Evolutionary conservation across 495 filamentous ascomycete genomes (phyloP).

Genomic region (Choiromyces venosus): DNA sequence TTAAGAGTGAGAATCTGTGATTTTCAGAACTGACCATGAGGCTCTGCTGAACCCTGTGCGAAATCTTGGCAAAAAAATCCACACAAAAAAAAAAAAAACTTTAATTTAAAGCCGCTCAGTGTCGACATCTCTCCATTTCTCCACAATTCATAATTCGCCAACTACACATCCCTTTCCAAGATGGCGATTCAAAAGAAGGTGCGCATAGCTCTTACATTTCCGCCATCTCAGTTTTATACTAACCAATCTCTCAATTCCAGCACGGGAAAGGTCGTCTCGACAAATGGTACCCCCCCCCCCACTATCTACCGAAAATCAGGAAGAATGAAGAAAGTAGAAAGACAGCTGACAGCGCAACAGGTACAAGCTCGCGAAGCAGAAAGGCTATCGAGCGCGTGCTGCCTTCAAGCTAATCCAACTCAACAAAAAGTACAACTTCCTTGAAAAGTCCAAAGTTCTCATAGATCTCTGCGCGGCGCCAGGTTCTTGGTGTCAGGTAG

Average conservation of each 20-base stretch:
- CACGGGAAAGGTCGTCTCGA: constrained; percentile 98
- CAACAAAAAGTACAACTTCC: constrained; percentile 97
- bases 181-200: constrained; percentile 99
- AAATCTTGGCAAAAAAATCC: constrained; percentile 29
- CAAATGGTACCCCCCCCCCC: constrained; percentile 62
- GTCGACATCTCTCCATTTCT: constrained; percentile 12
- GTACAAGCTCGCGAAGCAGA: constrained; percentile 92
- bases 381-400: constrained; percentile 91
- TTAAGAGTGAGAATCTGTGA: too few relatives aligned
- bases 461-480: constrained; percentile 97
- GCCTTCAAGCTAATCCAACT: constrained; percentile 98
- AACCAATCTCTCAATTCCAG: constrained; percentile 42
- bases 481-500: constrained; percentile 99
- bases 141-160: constrained; percentile 9
- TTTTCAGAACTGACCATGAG: too few relatives aligned
- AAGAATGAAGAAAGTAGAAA: constrained; percentile 1
- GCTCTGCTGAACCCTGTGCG: neutral
- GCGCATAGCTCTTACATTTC: constrained; percentile 2
- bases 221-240: constrained; percentile 5
- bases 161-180: neutral
- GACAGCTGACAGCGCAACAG: constrained; percentile 18
- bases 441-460: constrained; percentile 91
- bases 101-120: neutral
- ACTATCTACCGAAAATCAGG: constrained; percentile 9
- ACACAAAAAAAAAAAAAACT: constrained; percentile 25